Evolutionary conservation across 1,139 yeast species (phyloP).

Genomic region (Zygoascus sp.): DNA sequence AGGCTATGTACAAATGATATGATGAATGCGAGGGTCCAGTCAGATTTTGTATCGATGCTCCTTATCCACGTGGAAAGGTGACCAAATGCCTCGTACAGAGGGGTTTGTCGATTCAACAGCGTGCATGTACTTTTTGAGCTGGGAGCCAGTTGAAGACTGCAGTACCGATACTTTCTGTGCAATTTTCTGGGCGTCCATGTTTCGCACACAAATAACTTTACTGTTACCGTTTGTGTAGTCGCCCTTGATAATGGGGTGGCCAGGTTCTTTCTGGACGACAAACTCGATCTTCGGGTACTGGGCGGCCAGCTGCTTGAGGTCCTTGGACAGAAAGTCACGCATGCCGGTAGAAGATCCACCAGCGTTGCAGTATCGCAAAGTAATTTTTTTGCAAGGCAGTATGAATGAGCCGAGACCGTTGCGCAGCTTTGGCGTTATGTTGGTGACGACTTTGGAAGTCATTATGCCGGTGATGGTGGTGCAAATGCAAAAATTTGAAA

Average conservation of each 20-base stretch:
- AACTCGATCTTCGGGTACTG: constrained; percentile 65
- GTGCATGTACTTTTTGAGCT: constrained; percentile 57
- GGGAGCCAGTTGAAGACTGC: constrained; percentile 57
- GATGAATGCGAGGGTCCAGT: constrained; percentile 11
- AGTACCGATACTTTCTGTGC: constrained; percentile 50
- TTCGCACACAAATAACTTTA: constrained; percentile 61
- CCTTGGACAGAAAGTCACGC: constrained; percentile 56
- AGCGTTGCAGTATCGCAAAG: constrained; percentile 82
- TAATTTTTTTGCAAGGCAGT: constrained; percentile 66
- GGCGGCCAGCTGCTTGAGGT: constrained; percentile 55
- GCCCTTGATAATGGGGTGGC: constrained; percentile 79
- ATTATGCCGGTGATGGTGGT: constrained; percentile 13
- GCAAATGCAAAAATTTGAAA: background rate
- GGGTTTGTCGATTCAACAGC: constrained; percentile 75
- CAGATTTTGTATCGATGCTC: constrained; percentile 63
- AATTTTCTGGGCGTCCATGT: constrained; percentile 50
- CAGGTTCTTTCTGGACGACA: constrained; percentile 61
- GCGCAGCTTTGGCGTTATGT: constrained; percentile 39
- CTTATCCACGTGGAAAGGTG: constrained; percentile 83
- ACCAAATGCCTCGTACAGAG: constrained; percentile 96
- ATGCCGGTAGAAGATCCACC: constrained; percentile 92
- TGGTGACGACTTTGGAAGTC: constrained; percentile 27
- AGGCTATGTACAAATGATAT: constrained; percentile 15
- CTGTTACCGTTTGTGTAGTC: constrained; percentile 48
- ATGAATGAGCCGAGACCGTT: constrained; percentile 83